These are phyloP conservation scores for Exophiala phaeomuriformis DNA, from an alignment of 2,329 filamentous ascomycete species.

Conservation along the genomic window DNA sequence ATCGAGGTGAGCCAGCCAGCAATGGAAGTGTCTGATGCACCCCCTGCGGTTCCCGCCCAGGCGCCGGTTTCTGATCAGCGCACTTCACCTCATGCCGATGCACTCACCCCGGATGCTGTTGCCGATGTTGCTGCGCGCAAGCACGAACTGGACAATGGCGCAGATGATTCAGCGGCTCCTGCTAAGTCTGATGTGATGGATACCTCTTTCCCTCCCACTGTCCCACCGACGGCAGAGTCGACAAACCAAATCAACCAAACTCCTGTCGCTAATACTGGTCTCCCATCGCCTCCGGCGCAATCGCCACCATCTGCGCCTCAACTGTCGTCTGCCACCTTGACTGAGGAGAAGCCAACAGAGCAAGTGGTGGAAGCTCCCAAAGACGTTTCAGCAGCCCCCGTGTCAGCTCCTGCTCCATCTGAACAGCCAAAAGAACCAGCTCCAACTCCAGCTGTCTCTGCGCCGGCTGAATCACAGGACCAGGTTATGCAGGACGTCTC, in stretches of 20 bases:
- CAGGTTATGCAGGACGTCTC: conserved; percentile 51
- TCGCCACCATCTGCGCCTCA: conserved; percentile 29
- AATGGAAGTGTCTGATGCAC: conserved; percentile 11
- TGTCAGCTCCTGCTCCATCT: conserved; percentile 3
- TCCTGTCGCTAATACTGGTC: conserved; percentile 14
- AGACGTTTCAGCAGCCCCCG: conserved; percentile 1
- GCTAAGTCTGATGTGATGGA: conserved; percentile 7
- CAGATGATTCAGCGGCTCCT: conserved; percentile 7
- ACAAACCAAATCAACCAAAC: neutral
- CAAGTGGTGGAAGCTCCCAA: conserved; percentile 8
- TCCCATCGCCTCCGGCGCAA: conserved; percentile 25
- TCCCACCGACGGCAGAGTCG: neutral
- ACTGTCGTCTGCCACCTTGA: conserved; percentile 28
- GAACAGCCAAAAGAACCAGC: conserved; percentile 24
- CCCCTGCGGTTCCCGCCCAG: conserved; percentile 14
- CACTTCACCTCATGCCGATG: conserved; percentile 25
- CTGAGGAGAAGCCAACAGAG: conserved; percentile 4
- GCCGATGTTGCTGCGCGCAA: conserved; percentile 26
- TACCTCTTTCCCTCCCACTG: neutral
- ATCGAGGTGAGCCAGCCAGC: conserved; percentile 13
- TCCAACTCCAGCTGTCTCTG: conserved; percentile 18
- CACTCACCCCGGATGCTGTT: conserved; percentile 20
- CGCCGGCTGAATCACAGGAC: conserved; percentile 32
- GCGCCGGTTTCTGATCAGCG: conserved; percentile 28
- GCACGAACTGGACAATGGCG: conserved; percentile 26